These are phyloP conservation scores for Emericellopsis atlantica DNA, from an alignment of 2,329 filamentous ascomycete genomes.

Conservation along the genomic window DNA sequence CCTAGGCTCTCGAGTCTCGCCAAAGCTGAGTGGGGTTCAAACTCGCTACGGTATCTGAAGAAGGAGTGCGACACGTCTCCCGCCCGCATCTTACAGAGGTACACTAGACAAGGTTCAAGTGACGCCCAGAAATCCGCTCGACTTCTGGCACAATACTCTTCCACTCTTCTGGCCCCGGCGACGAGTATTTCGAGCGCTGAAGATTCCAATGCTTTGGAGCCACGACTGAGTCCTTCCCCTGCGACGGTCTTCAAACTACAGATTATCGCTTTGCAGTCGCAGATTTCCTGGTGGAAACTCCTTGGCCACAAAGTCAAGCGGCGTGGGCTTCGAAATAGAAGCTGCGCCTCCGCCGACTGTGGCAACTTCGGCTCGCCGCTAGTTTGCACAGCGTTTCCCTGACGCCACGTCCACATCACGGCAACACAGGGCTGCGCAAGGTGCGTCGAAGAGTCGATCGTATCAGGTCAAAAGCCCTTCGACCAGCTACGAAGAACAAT, in stretches of 20 bases:
- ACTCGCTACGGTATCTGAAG: conserved; percentile 41
- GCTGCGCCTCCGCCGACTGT: too few species aligned
- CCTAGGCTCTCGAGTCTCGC: too few species aligned
- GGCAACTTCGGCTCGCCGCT: too few species aligned
- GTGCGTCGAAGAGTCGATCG: too few species aligned
- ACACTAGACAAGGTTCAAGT: conserved; percentile 28
- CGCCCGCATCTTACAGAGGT: conserved; percentile 37
- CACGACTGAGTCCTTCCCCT: conserved; percentile 42
- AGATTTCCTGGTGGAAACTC: conserved; percentile 54
- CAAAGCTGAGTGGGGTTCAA: conserved; percentile 43
- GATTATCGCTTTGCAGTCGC: conserved; percentile 44
- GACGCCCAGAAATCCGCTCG: conserved; percentile 44
- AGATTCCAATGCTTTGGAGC: conserved; percentile 42
- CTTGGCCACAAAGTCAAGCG: conserved; percentile 43
- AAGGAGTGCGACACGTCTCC: conserved; percentile 42
- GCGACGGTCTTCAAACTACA: conserved; percentile 50
- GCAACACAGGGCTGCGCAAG: too few species aligned
- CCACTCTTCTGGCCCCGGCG: conserved; percentile 51
- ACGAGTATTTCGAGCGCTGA: conserved; percentile 54
- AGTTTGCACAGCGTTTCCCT: too few species aligned
- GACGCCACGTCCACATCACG: too few species aligned
- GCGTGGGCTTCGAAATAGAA: too few species aligned
- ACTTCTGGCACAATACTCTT: conserved; percentile 56
- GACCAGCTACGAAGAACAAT: too few species aligned
- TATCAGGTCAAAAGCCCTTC: too few species aligned